Conservation (phyloP, 1,284 basidiomycete genomes). For the Melampsora americana region DNA sequence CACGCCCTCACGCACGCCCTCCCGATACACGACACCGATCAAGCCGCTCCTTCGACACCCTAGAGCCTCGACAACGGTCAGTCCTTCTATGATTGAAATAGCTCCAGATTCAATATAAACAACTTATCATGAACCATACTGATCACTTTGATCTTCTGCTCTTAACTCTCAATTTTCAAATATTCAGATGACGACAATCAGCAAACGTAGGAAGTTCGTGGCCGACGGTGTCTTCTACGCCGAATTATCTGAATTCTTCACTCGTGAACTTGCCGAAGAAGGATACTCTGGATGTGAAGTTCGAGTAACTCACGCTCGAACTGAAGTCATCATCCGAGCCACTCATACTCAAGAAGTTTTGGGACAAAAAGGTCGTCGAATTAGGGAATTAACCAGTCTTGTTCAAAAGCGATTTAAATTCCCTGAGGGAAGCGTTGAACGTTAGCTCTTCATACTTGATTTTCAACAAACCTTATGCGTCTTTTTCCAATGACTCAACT, state of each 20-base stretch:
- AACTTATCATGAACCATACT: too few species aligned
- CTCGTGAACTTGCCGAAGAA: conserved; percentile 97
- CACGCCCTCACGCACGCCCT: not conserved
- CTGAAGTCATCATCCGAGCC: conserved; percentile 99
- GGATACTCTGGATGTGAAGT: conserved; percentile 99
- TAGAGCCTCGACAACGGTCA: conserved; percentile 4
- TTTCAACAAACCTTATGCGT: not conserved
- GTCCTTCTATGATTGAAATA: not conserved
- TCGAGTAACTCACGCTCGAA: conserved; percentile 97
- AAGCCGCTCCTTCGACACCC: not conserved
- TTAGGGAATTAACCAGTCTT: conserved; percentile 95
- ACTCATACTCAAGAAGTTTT: conserved; percentile 99
- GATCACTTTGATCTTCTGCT: not conserved
- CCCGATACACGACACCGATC: not conserved
- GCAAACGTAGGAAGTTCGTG: conserved; percentile 66
- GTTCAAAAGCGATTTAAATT: conserved; percentile 99
- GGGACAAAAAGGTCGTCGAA: conserved; percentile 98
- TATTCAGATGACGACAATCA: conserved; percentile 45
- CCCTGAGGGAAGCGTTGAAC: conserved; percentile 96
- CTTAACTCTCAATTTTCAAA: not conserved
- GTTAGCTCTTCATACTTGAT: conserved; percentile 1
- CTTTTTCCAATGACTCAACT: not conserved
- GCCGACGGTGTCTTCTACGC: conserved; percentile 86
- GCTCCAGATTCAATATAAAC: not conserved
- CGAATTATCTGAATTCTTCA: conserved; percentile 59